Percentiles rank a stretch among this genome's conserved stretches.
Conservation (phyloP, 768 basidiomycete genomes). For the Chiua virens region DNA sequence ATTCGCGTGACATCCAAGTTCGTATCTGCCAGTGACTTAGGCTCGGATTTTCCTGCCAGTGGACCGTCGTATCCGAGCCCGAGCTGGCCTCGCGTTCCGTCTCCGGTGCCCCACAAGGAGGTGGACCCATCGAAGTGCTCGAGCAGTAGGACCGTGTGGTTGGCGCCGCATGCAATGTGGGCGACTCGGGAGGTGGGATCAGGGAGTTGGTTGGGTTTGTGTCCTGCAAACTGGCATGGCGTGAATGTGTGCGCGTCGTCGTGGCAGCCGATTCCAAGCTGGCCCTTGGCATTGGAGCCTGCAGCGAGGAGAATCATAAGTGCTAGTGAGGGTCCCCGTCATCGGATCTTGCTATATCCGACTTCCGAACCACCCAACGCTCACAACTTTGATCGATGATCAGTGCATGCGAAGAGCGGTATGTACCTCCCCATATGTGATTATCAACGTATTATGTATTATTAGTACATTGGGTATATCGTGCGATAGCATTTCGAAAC, state of each 20-base stretch:
- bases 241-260: conserved; percentile 43
- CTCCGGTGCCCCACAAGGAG: conserved; percentile 76
- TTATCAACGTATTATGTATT: conserved; percentile 3
- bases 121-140: conserved; percentile 29
- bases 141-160: conserved; percentile 74
- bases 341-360: too few species aligned
- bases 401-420: too few species aligned
- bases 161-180: conserved; percentile 68
- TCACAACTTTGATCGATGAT: neutral
- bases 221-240: conserved; percentile 35
- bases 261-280: conserved; percentile 40
- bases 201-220: conserved; percentile 24
- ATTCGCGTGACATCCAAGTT: too few species aligned
- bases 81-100: conserved; percentile 70
- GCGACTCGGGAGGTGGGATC: conserved; percentile 34
- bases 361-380: too few species aligned
- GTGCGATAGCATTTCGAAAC: conserved; percentile 7
- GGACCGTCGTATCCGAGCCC: conserved; percentile 39
- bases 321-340: too few species aligned
- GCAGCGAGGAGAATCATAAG: conserved; percentile 41
- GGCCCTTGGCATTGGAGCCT: conserved; percentile 51
- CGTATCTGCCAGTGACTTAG: conserved; percentile 6
- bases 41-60: too few species aligned
- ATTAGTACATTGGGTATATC: conserved; percentile 22
- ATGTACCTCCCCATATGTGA: neutral